Percentiles rank a stretch among this genome's conserved stretches.
Conservation (phyloP, 2,329 filamentous ascomycete species). For the Dactylonectria estremocensis region DNA sequence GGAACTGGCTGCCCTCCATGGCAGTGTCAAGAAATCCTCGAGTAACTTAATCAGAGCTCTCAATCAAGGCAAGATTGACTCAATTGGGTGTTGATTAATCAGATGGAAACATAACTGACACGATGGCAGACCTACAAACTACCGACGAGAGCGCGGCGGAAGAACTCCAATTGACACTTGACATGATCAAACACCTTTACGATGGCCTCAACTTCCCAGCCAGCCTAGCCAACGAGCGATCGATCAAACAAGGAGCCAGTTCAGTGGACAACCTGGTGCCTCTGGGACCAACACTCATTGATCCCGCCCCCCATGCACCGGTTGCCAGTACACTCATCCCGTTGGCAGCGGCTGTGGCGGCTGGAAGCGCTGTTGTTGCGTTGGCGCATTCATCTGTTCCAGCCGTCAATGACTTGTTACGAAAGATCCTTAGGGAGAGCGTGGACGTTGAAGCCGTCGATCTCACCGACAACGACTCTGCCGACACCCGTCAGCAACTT, state of each 20-base stretch:
- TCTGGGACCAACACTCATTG: slow-evolving; percentile 7
- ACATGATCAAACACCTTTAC: neutral
- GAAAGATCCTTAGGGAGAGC: neutral
- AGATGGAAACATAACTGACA: neutral
- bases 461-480: neutral
- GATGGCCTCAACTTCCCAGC: neutral
- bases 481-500: neutral
- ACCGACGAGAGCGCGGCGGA: neutral
- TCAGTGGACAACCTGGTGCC: neutral
- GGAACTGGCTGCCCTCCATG: slow-evolving; percentile 8
- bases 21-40: neutral
- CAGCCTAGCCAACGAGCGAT: neutral
- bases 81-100: no score
- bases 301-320: neutral
- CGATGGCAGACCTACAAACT: neutral
- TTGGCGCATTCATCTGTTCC: neutral
- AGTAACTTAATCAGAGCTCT: neutral
- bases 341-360: slow-evolving; percentile 1
- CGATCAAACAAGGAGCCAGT: neutral
- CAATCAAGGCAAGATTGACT: neutral
- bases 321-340: slow-evolving; percentile 4
- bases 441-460: slow-evolving; percentile 8
- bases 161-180: neutral
- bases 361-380: neutral
- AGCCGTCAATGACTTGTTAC: neutral